Percentiles rank a stretch among this genome's conserved stretches.
Conservation (phyloP, 2,329 filamentous ascomycete species). For the Mollisiaceae sp. region DNA sequence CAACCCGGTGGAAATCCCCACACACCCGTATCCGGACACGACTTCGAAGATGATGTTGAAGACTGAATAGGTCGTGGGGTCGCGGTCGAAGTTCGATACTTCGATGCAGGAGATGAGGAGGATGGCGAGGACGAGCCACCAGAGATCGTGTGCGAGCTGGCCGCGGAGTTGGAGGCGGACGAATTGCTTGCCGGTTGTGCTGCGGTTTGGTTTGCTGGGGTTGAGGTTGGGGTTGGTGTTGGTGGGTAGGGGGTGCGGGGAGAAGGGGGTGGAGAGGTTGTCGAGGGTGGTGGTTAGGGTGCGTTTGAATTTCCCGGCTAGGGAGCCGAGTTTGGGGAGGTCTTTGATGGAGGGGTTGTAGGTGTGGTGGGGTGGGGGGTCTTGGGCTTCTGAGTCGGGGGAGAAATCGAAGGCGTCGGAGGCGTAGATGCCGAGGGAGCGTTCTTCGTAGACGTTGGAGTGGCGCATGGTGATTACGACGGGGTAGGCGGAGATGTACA, state of each 20-base stretch:
- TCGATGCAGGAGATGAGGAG: conserved; percentile 66
- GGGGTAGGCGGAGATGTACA: conserved; percentile 70
- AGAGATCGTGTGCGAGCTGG: conserved; percentile 70
- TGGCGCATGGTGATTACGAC: conserved; percentile 68
- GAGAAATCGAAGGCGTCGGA: conserved; percentile 27
- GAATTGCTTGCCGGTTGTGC: conserved; percentile 29
- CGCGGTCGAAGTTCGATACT: conserved; percentile 55
- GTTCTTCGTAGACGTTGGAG: conserved; percentile 75
- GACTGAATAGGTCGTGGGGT: conserved; percentile 59
- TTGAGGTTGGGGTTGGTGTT: too few relatives aligned
- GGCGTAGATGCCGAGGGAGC: conserved; percentile 65
- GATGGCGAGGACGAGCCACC: conserved; percentile 66
- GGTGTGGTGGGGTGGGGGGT: neutral
- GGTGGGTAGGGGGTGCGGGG: conserved; percentile 10
- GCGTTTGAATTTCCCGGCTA: conserved; percentile 20
- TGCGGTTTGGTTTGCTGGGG: too few relatives aligned
- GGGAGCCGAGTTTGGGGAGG: conserved; percentile 18
- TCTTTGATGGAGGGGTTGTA: neutral
- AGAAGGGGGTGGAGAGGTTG: conserved; percentile 10
- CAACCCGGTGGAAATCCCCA: conserved; percentile 64
- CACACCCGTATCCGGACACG: conserved; percentile 62
- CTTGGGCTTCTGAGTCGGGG: conserved; percentile 8
- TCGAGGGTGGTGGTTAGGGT: conserved; percentile 15
- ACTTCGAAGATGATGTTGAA: conserved; percentile 67
- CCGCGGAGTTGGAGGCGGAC: conserved; percentile 58